phyloP scores from a whole-genome alignment of 306 rosid species.

The Luffa acutangula region DNA sequence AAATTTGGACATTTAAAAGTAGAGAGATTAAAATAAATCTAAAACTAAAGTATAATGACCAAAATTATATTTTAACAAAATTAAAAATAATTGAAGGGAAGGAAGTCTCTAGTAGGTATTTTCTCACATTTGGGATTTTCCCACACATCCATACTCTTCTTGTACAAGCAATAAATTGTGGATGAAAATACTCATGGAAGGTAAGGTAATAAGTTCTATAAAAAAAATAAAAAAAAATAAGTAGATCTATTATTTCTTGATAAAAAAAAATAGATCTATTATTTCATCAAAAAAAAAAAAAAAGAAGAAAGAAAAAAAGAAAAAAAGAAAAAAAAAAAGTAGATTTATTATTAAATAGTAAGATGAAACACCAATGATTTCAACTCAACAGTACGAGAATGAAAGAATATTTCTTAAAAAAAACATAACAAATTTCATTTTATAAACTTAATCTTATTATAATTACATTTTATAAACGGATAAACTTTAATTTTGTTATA shows the following conservation, averaged over 20 bases:
- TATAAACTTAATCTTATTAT: too few species aligned
- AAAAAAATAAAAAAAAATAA: too few species aligned
- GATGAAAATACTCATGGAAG: not conserved
- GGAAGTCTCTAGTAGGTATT: not conserved
- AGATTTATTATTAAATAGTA: not conserved
- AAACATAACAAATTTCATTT: too few species aligned
- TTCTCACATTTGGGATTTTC: not conserved
- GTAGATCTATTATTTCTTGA: not conserved
- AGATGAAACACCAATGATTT: not conserved
- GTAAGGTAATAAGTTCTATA: not conserved
- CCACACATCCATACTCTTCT: not conserved
- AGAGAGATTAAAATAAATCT: too few species aligned
- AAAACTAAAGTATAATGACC: too few species aligned
- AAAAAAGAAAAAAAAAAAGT: too few species aligned
- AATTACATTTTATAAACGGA: too few species aligned
- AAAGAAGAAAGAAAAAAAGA: too few species aligned
- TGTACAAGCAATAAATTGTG: not conserved
- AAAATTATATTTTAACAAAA: not conserved
- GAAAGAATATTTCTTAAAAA: too few species aligned
- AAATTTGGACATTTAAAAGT: too few species aligned
- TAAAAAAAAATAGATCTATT: not conserved
- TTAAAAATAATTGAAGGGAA: not conserved
- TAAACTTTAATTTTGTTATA: too few species aligned
- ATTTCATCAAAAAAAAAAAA: not conserved
- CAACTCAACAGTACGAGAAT: not conserved